Base-by-base conservation (phyloP, 495 filamentous ascomycete genomes). In the Penicillium mononematosum region DNA sequence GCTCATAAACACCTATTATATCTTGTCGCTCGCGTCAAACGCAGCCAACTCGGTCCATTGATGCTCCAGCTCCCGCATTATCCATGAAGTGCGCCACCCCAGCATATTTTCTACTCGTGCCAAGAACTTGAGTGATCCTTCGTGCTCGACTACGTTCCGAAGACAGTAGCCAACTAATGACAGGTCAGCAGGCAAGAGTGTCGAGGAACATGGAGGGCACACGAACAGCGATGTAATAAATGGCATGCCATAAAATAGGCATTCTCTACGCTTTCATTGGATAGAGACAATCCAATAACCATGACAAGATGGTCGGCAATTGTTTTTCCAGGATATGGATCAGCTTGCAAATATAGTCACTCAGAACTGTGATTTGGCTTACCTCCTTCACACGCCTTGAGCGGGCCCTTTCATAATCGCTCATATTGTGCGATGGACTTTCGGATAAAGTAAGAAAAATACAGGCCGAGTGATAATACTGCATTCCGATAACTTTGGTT, bases 231-330 rank as follows among this genome's bases (percentile, higher is more conserved):
- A 56, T 72, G 62, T n/a, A 75, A 56, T 5, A 75, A 45, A 50
- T 75, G 73, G 5, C 68, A 74, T 14, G 66, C 68, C 65, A 75
- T 74, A 31, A 75, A 75, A 45, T 69, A 74, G 19, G 66, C 71
- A 55, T 75, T 75, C 20, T 71, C 61, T 5, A 75, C 73, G 34
- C 66, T 71, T 58, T 75, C 73, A 34, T 75, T 75, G 10, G 73
- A 75, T 25, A 58, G 62, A 2, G 71, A 72, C 2, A 75, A 58
- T 12, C 73, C 73, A 17, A 75, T 68, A 4, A 71, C 73, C 25
- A 60, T 67, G 1, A 67, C 41, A 2, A 75, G 43, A 54, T 74
- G 68, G 14, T 58, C 57, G 4, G 73, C 66, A 31, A 75, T 72
- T 2, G 55, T 65, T 65, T 65, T 59, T 65, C 70, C 69, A 27